Base-by-base conservation (phyloP, 2,329 filamentous ascomycete species). In the Penicillium sp. region DNA sequence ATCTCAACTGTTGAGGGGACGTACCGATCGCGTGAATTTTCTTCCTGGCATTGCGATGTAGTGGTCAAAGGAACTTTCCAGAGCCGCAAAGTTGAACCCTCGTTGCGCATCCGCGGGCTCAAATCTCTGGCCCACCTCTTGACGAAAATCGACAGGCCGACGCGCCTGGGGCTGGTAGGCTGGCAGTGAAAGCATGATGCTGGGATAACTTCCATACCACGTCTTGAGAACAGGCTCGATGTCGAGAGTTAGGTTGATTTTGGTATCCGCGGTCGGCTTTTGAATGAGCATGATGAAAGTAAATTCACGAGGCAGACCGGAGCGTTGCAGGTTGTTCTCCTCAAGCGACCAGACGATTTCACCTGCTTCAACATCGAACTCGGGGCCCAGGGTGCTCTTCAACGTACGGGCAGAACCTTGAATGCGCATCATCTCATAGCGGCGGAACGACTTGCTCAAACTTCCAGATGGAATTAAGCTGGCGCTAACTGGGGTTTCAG, bases 301-400 rank as follows among this genome's bases (percentile, higher is more conserved):
- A 49, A 82, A 81, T 55, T 82, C 80, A 9, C 80, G 74, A 10
- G 80, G 80, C 4, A 82, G 65, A 2, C 80, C 80, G 4, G 78
- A 79, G 24, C 75, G 72, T 60, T 82, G 79, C 9, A 82, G 66
- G 37, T 64, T 59, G 55, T 82, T 82, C 52, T 82, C 80, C 53
- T 80, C 78, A 1, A 82, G 69, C 4, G 80, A 80, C 80, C 79
- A 82, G 14, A 82, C 74, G 9, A 81, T 71, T 59, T 78, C 76
- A 2, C 72, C 78, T 45, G 78, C 76, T 48, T 79, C 76, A 3
- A 77, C 65, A 50, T 78, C 75, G 51, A 72, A 77, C 9, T 71
- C 62, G 4, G 61, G 66, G 14, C 73, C 75, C 6, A 66, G 58
- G 6, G 70, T 64, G 46, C 71, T 77, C 43, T 70, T 71, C 29